Evolutionary conservation across 2,329 filamentous ascomycete genomes (phyloP), one percentile per base, ranked within the genome.

Genomic region (Fusarium secorum): DNA sequence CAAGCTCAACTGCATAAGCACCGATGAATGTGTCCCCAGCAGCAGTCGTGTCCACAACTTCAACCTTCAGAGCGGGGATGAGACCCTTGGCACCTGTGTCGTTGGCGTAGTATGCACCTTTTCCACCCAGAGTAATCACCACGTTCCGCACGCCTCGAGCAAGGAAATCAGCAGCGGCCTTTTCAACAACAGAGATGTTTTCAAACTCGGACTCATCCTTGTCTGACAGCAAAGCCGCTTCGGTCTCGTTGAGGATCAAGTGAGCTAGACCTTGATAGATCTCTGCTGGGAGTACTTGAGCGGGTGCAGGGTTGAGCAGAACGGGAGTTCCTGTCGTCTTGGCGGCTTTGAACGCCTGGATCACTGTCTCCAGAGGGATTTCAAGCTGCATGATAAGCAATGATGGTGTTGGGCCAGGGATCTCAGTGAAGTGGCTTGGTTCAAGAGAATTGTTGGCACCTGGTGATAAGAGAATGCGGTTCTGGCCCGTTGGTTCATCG

Each of bases 21-120:
- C 96, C 95, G 5, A 97, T 93, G 81, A 97, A 98, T 0, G 95
- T 97, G 79, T 98, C 95, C 0, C 95, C 95, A 7, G 96, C 96
- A 2, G 92, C 95, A 8, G 95, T 98, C 2, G 95, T 98, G 79
- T 98, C 95, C 5, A 97, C 89, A 2, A 98, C 95, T 8, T 80
- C 81, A 9, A 94, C 91, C 79, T 92, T 91, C 66, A 88, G 85
- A 0, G 93, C 93, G 1, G 83, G 79, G 4, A 94, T 80, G 66
- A 89, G 76, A 1, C 83, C 85, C 55, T 83, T 83, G 36, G 72
- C 74, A 17, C 79, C 81, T 2, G 64, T 73, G 30, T 71, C 80
- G 20, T 84, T 87, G 61, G 85, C 83, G 77, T 87, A 93, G 78
- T 89, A 94, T 20, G 91, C 91, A 17, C 94, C 94, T 62, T 91